A percentile compares a stretch with the other conserved stretches of the same genome.
Conservation (phyloP, 148 eudicot genomes). For the Gaultheria prostrata region DNA sequence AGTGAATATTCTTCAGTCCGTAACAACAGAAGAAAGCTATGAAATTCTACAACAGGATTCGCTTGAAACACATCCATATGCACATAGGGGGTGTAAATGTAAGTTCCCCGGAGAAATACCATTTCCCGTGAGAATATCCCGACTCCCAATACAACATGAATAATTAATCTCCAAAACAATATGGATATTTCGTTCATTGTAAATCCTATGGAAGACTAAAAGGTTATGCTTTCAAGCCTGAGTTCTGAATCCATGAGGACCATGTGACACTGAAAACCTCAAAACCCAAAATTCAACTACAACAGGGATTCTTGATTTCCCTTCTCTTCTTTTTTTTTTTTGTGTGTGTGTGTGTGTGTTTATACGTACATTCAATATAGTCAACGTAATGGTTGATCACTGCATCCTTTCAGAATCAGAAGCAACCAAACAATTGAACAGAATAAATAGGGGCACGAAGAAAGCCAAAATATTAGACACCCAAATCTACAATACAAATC, state of each 20-base stretch:
- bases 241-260: neutral
- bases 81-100: neutral
- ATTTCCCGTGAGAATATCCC: neutral
- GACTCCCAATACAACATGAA: neutral
- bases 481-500: neutral
- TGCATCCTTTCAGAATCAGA: neutral
- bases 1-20: neutral
- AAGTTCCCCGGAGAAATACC: neutral
- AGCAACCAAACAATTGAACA: conserved; percentile 4
- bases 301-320: neutral
- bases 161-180: neutral
- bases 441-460: neutral
- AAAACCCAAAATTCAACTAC: neutral
- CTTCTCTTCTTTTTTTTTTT: neutral
- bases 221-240: neutral
- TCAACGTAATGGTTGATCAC: neutral
- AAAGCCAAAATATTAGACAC: neutral
- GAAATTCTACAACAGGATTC: neutral
- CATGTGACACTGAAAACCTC: neutral
- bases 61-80: neutral
- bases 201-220: neutral
- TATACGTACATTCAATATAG: neutral
- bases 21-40: neutral
- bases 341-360: too few relatives aligned
- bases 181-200: neutral